Conservation (phyloP, 306 rosid species). For the Lathyrus sativus region DNA sequence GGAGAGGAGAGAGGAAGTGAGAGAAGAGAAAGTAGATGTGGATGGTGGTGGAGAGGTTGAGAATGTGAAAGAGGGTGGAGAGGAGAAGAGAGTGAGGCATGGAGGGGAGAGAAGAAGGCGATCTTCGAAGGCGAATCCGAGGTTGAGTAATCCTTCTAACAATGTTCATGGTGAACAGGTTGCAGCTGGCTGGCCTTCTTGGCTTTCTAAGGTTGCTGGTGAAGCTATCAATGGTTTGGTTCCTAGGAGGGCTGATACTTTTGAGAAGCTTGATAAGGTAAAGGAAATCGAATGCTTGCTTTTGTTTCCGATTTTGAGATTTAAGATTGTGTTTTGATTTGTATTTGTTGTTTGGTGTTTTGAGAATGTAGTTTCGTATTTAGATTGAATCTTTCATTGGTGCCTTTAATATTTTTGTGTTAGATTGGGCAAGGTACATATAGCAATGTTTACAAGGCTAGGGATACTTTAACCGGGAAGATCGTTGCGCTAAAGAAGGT, state of each 20-base stretch:
- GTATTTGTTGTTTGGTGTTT: conserved; percentile 33
- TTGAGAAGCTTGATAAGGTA: conserved; percentile 95
- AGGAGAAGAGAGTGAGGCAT: conserved; percentile 53
- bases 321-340: conserved; percentile 17
- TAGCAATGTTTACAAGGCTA: conserved; percentile 54
- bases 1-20: conserved; percentile 48
- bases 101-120: conserved; percentile 69
- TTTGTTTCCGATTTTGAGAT: conserved; percentile 13
- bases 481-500: conserved; percentile 55
- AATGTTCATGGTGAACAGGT: conserved; percentile 93
- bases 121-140: conserved; percentile 84
- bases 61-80: conserved; percentile 55
- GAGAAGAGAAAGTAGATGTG: conserved; percentile 44
- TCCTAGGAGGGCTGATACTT: conserved; percentile 87
- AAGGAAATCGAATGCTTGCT: not conserved
- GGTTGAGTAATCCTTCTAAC: conserved; percentile 82
- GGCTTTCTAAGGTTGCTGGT: conserved; percentile 97
- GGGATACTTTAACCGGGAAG: conserved; percentile 48
- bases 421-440: conserved; percentile 58
- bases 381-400: conserved; percentile 34
- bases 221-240: conserved; percentile 95
- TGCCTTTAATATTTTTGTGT: conserved; percentile 32
- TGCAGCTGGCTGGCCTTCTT: conserved; percentile 99
- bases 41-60: conserved; percentile 47
- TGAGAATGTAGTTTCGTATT: conserved; percentile 22